Base-by-base conservation (phyloP, 2,329 filamentous ascomycete genomes). In the Pseudogymnoascus sp. region DNA sequence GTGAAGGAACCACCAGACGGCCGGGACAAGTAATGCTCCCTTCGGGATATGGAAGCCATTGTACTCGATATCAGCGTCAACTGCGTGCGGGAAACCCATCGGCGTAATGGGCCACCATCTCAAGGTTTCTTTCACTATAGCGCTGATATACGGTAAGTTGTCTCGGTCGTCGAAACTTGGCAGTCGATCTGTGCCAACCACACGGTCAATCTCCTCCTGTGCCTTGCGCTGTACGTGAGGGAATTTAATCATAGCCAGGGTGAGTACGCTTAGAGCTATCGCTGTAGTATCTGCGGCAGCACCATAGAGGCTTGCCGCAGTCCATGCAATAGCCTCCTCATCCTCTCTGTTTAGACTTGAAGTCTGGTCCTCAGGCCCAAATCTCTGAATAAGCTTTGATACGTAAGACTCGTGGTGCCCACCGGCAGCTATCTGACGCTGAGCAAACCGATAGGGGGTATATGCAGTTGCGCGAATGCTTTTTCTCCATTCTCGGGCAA, bases 51-150 rank as follows among this genome's bases (percentile, higher is more conserved):
- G 76, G 68, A 80, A 79, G 48, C 78, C 81, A 25, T 80, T 74
- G 67, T 85, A 86, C 12, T 78, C 73, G 62, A 85, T 83, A 59
- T 85, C 82, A 58, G 77, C 71, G 2, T 78, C 74, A 10, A 80
- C 74, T 55, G 73, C 75, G 68, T 86, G 82, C 1, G 83, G 82
- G 33, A 85, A 78, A 3, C 78, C 79, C 3, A 80, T 70, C 1
- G 79, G 77, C 2, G 74, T 75, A 4, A 80, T 71, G 1, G 79
- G 79, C 29, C 72, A 72, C 74, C 76, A 79, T 6, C 80, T 74
- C 40, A 76, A 71, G 4, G 75, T 74, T 65, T 82, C 80, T 60
- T 80, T 74, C 9, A 82, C 69, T 15, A 81, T 71, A 29, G 72
- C 72, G 60, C 78, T 74, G 45, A 82, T 70, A 63, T 78, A 80